A percentile compares a stretch with the other conserved stretches of the same genome.
Conservation (phyloP, 2,329 filamentous ascomycete genomes). For the Penicillium sp. region DNA sequence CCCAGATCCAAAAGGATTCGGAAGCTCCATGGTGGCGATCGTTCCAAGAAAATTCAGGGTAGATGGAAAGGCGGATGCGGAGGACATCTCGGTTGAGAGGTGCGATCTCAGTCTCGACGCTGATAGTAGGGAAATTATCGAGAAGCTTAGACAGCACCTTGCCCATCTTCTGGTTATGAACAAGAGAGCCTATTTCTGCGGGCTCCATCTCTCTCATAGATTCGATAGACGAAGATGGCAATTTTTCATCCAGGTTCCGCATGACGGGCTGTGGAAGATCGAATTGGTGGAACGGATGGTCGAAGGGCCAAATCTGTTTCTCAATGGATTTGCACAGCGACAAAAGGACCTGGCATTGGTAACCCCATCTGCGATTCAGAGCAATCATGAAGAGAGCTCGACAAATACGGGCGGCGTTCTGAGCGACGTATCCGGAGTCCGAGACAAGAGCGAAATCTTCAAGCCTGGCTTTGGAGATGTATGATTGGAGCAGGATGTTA, state of each 20-base stretch:
- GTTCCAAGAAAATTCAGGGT: conserved; percentile 91
- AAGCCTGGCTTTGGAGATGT: conserved; percentile 81
- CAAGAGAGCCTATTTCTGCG: conserved; percentile 82
- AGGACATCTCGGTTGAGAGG: conserved; percentile 92
- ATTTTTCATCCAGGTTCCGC: conserved; percentile 79
- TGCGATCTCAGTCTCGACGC: conserved; percentile 89
- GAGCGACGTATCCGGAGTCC: conserved; percentile 90
- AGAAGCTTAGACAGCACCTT: conserved; percentile 76
- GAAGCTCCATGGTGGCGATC: conserved; percentile 90
- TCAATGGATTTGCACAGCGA: conserved; percentile 97
- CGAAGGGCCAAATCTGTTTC: conserved; percentile 89
- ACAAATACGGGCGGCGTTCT: conserved; percentile 93
- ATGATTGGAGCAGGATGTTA: conserved; percentile 90
- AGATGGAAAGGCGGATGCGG: conserved; percentile 81
- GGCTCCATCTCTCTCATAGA: conserved; percentile 88
- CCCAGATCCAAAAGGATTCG: conserved; percentile 98
- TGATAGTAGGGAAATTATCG: conserved; percentile 87
- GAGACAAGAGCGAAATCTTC: conserved; percentile 94
- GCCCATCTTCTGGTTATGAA: conserved; percentile 88
- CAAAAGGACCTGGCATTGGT: conserved; percentile 87
- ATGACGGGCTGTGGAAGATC: conserved; percentile 82
- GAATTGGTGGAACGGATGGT: conserved; percentile 94
- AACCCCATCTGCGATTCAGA: conserved; percentile 89
- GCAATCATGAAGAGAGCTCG: conserved; percentile 96
- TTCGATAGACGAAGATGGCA: conserved; percentile 71